These are phyloP conservation scores for Plasmodium berghei DNA, from an alignment of 169 alveolate genomes.

Conservation along the genomic window DNA sequence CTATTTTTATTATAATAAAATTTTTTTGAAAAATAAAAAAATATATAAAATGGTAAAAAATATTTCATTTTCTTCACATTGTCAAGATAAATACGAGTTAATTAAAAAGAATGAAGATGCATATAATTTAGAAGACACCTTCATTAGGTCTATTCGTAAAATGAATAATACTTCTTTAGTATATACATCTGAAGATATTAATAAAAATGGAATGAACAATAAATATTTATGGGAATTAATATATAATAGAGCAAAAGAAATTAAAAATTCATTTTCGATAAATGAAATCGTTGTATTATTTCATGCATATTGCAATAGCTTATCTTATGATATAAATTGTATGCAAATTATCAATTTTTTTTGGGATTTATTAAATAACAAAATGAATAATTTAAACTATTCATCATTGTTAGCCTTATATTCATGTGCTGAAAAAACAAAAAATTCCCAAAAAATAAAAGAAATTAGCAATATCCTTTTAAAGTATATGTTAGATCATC, in stretches of 20 bases:
- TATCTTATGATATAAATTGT: constrained; percentile 38
- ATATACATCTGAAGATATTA: constrained; percentile 51
- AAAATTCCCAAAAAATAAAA: constrained; percentile 25
- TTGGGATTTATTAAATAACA: constrained; percentile 53
- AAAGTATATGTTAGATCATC: background rate
- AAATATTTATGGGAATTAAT: constrained; percentile 51
- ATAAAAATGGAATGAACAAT: constrained; percentile 47
- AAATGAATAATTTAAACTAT: constrained; percentile 16
- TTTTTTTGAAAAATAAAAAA: no score
- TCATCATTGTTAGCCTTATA: constrained; percentile 50
- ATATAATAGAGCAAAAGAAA: constrained; percentile 40
- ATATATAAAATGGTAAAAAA: no score
- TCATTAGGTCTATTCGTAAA: constrained; percentile 43
- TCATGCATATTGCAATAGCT: constrained; percentile 66
- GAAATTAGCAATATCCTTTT: constrained; percentile 24
- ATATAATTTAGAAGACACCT: constrained; percentile 49
- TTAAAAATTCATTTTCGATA: constrained; percentile 31
- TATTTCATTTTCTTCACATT: background rate
- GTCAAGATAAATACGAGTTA: constrained; percentile 3
- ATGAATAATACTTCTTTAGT: constrained; percentile 68
- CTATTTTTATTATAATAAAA: no score
- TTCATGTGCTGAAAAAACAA: constrained; percentile 71
- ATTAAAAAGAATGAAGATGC: constrained; percentile 45
- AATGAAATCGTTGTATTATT: constrained; percentile 49
- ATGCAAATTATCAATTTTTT: constrained; percentile 25